These are phyloP conservation scores for Aristolochia contorta DNA, from an alignment of 164 flowering plant genomes.

Conservation along the genomic window DNA sequence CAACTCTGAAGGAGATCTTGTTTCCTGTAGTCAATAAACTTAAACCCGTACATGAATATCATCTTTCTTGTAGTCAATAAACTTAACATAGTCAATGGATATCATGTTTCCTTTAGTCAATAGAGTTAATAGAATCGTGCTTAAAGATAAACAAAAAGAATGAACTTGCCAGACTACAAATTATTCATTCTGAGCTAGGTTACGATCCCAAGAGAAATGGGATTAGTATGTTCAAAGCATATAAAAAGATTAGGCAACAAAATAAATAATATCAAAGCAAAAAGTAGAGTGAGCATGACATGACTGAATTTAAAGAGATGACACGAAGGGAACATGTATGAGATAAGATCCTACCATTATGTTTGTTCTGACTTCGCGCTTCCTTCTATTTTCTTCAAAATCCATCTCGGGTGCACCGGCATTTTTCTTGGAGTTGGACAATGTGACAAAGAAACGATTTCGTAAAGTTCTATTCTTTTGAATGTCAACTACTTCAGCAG, in stretches of 20 bases:
- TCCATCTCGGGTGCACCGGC: constrained; percentile 20
- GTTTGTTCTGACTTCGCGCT: constrained; percentile 49
- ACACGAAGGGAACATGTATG: neutral
- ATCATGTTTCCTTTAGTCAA: constrained; percentile 55
- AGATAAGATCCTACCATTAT: constrained; percentile 46
- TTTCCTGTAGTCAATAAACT: constrained; percentile 39
- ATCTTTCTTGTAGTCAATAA: too few relatives aligned
- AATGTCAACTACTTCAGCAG: constrained; percentile 68
- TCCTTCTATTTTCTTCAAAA: constrained; percentile 27
- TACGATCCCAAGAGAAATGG: too few relatives aligned
- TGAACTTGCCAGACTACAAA: too few relatives aligned
- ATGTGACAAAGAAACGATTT: constrained; percentile 54
- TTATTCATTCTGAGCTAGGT: too few relatives aligned
- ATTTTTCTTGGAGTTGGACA: constrained; percentile 30
- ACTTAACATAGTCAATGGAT: constrained; percentile 27
- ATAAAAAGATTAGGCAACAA: too few relatives aligned
- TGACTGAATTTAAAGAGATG: neutral
- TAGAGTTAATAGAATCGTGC: too few relatives aligned
- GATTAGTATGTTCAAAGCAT: too few relatives aligned
- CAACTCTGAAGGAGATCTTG: constrained; percentile 78
- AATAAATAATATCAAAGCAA: too few relatives aligned
- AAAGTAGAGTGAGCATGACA: too few relatives aligned
- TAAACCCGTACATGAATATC: too few relatives aligned
- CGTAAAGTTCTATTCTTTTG: constrained; percentile 58
- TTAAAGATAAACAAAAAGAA: too few relatives aligned